phyloP scores from a whole-genome alignment of 345 rosid genomes.

The Punica granatum region DNA sequence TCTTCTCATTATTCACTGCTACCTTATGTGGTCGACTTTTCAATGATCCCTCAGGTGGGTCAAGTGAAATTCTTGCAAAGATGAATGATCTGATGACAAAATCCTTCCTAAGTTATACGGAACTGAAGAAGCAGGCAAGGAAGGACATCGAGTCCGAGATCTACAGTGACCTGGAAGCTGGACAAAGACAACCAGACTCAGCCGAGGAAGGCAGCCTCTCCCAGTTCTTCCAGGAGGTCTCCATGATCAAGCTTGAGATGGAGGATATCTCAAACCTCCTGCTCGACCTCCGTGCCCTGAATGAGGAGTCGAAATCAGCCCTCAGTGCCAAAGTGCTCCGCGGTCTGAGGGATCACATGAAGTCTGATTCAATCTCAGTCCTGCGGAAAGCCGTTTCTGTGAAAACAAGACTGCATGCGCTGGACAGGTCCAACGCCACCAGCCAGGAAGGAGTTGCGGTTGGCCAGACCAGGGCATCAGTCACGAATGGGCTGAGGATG shows the following conservation, averaged over 20 bases:
- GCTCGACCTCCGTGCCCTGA: constrained; percentile 57
- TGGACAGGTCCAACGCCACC: constrained; percentile 36
- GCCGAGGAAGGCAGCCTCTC: constrained; percentile 50
- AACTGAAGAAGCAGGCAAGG: constrained; percentile 61
- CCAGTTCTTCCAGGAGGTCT: constrained; percentile 55
- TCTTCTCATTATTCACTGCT: neutral
- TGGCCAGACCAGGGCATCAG: constrained; percentile 47
- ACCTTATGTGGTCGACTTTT: too few relatives aligned
- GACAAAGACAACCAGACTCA: constrained; percentile 25
- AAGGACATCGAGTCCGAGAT: constrained; percentile 40
- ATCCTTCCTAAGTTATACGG: constrained; percentile 81
- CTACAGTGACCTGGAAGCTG: constrained; percentile 39
- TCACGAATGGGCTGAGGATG: constrained; percentile 50
- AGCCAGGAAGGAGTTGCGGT: constrained; percentile 46
- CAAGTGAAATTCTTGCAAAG: constrained; percentile 11
- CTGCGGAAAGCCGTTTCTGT: constrained; percentile 54
- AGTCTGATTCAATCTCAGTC: constrained; percentile 49
- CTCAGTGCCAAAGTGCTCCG: constrained; percentile 64
- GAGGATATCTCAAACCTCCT: constrained; percentile 80
- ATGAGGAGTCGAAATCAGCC: constrained; percentile 63
- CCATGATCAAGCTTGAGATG: constrained; percentile 43
- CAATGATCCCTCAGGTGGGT: neutral
- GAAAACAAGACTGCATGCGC: constrained; percentile 48
- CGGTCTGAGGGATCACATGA: constrained; percentile 66
- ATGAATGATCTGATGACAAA: constrained; percentile 89